Evolutionary conservation across 176 grass and related monocot species (phyloP).

Genomic region (Avena insularis): DNA sequence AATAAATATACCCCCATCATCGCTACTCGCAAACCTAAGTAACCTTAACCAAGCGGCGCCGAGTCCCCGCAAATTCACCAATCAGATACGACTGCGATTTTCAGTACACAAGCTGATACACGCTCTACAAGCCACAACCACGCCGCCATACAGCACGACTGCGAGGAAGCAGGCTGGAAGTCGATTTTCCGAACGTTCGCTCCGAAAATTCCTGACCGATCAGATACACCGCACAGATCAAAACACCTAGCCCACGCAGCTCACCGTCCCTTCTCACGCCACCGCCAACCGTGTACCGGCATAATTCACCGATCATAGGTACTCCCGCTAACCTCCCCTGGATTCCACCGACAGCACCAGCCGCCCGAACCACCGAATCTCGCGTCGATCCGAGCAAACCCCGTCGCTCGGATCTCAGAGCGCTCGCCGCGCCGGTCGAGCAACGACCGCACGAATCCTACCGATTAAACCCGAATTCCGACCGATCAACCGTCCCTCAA

Average conservation of each 20-base stretch:
- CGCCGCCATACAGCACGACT: too few relatives aligned
- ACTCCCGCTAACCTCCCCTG: neutral
- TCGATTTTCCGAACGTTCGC: too few relatives aligned
- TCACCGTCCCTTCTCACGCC: too few relatives aligned
- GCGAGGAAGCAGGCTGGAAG: neutral
- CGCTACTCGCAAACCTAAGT: neutral
- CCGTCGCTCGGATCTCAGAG: neutral
- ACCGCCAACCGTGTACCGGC: too few relatives aligned
- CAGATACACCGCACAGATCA: neutral
- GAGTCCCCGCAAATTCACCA: neutral
- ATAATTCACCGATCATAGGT: neutral
- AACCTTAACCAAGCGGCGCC: neutral
- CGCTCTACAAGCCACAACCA: neutral
- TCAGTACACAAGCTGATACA: neutral
- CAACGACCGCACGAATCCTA: neutral
- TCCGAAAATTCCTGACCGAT: neutral
- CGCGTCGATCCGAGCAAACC: slow-evolving; percentile 11
- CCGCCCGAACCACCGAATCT: neutral
- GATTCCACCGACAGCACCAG: neutral
- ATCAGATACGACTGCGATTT: neutral
- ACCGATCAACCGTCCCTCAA: fast-evolving
- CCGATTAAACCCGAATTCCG: neutral
- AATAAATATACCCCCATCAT: neutral
- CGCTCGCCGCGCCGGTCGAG: neutral
- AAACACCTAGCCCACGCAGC: neutral